Conservation (phyloP, 306 rosid species). For the Gastrolobium villosum region DNA sequence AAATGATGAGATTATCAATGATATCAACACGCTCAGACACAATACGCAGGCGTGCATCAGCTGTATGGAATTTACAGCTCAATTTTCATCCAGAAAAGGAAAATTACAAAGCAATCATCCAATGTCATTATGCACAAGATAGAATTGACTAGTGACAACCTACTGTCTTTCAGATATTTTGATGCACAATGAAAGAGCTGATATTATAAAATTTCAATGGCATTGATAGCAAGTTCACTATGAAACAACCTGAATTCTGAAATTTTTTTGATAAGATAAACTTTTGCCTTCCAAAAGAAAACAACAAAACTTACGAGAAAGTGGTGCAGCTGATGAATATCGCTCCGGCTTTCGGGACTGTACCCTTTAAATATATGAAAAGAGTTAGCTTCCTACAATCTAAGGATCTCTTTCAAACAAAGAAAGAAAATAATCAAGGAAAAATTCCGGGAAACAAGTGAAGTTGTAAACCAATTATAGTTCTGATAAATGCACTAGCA, state of each 20-base stretch:
- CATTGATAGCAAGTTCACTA: conserved; percentile 24
- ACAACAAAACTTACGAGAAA: conserved; percentile 82
- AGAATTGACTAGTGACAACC: conserved; percentile 14
- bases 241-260: conserved; percentile 20
- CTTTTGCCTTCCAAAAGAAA: conserved; percentile 32
- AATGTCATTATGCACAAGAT: conserved; percentile 29
- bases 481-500: conserved; percentile 9
- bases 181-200: background rate
- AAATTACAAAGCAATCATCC: conserved; percentile 40
- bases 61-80: conserved; percentile 56
- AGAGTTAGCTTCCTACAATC: conserved; percentile 55
- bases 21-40: conserved; percentile 96
- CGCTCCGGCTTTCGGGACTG: conserved; percentile 98
- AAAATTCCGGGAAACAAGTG: conserved; percentile 15
- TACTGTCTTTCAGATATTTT: conserved; percentile 22
- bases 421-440: conserved; percentile 16
- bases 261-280: conserved; percentile 13
- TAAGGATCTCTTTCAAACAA: conserved; percentile 7
- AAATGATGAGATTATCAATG: conserved; percentile 80
- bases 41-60: conserved; percentile 95
- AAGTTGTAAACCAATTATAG: conserved; percentile 17
- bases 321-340: conserved; percentile 97
- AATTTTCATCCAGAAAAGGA: conserved; percentile 35
- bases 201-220: conserved; percentile 26
- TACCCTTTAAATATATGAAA: conserved; percentile 76